These are phyloP conservation scores for Hymenoscyphus fructigenus DNA, from an alignment of 2,329 filamentous ascomycete species.

Conservation along the genomic window DNA sequence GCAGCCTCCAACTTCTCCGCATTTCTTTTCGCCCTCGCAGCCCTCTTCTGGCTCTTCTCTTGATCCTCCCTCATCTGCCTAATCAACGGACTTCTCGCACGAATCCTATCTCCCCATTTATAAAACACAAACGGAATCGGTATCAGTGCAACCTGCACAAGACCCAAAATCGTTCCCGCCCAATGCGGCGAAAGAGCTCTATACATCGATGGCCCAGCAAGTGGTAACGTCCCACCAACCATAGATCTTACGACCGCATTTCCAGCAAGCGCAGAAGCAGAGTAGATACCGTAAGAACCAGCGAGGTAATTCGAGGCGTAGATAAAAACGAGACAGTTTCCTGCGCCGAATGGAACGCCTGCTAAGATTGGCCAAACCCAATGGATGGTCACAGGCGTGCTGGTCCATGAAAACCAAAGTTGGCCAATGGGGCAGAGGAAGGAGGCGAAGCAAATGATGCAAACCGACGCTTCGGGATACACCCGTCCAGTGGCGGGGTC, in stretches of 20 bases:
- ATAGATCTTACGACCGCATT: constrained; percentile 73
- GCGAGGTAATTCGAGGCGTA: constrained; percentile 81
- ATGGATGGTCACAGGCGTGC: constrained; percentile 71
- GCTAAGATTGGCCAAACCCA: constrained; percentile 80
- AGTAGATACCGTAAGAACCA: constrained; percentile 76
- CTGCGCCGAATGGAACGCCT: constrained; percentile 75
- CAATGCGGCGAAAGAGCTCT: constrained; percentile 67
- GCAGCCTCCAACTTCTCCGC: constrained; percentile 14
- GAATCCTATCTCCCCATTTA: constrained; percentile 54
- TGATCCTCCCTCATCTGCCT: constrained; percentile 38
- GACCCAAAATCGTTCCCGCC: constrained; percentile 73
- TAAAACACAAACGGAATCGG: constrained; percentile 83
- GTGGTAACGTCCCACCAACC: constrained; percentile 74
- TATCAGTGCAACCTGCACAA: constrained; percentile 71
- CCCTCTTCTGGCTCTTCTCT: constrained; percentile 29
- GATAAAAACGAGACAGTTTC: constrained; percentile 78
- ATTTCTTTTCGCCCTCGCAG: constrained; percentile 19
- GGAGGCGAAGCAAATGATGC: constrained; percentile 75
- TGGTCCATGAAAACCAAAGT: constrained; percentile 87
- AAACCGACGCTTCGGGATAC: constrained; percentile 77
- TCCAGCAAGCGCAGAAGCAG: constrained; percentile 76
- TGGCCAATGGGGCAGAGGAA: constrained; percentile 75
- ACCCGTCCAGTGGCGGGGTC: constrained; percentile 74
- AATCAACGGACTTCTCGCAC: constrained; percentile 49
- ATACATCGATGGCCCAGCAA: constrained; percentile 75